Evolutionary conservation across 257 asterid species (phyloP).

Genomic region (Asclepias syriaca): DNA sequence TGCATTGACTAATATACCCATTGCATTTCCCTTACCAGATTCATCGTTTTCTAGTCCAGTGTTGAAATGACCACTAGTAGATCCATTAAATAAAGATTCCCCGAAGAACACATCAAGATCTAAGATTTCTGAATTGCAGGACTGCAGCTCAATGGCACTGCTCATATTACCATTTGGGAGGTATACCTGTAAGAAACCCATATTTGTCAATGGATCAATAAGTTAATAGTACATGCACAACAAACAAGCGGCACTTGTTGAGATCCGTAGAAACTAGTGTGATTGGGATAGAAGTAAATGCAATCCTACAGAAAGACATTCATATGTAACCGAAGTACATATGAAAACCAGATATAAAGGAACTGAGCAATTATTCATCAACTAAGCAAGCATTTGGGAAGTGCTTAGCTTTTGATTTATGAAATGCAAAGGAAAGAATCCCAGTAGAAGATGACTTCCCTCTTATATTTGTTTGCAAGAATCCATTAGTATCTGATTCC

Average conservation of each 20-base stretch:
- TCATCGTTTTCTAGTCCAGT: conserved; percentile 17
- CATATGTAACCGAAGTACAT: neutral
- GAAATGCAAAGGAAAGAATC: neutral
- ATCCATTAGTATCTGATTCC: neutral
- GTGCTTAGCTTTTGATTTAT: neutral
- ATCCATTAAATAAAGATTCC: conserved; percentile 21
- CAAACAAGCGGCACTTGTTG: neutral
- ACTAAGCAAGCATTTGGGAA: neutral
- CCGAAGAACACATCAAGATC: conserved; percentile 20
- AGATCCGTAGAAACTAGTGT: neutral
- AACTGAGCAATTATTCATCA: neutral
- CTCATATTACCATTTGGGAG: conserved; percentile 13
- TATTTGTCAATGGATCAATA: neutral
- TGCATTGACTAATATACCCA: conserved; percentile 12
- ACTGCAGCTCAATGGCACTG: conserved; percentile 10
- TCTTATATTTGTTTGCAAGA: neutral
- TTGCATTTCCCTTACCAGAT: conserved; percentile 14
- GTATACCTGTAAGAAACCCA: conserved; percentile 29
- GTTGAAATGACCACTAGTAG: conserved; percentile 20
- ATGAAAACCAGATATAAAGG: neutral
- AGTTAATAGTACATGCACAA: neutral
- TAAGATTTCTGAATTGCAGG: conserved; percentile 24
- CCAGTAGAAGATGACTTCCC: neutral
- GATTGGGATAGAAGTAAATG: neutral
- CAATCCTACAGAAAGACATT: neutral